Base-by-base conservation (phyloP, 2,329 filamentous ascomycete genomes). In the Epichloe festucae region DNA sequence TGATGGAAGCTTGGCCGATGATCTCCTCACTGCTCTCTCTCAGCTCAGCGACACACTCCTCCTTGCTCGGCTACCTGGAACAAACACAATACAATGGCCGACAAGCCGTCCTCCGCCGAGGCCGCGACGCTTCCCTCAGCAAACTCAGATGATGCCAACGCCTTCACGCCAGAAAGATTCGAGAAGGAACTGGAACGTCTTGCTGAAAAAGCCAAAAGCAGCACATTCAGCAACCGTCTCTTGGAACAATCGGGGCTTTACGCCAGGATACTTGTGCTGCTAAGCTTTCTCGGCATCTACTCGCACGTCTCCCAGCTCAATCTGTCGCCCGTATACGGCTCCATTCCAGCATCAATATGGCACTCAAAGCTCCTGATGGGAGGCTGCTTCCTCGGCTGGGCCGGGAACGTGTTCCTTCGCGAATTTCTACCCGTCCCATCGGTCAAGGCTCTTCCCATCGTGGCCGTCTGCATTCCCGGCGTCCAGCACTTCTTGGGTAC, bases 301-400 rank as follows among this genome's bases (percentile, higher is more conserved):
- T 83, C 85, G 46, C 81, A 82, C 55, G 78, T 85, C 53, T 91
- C 87, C 1, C 81, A 88, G 63, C 74, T 89, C 55, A 83, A 79
- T 40, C 74, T 97, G 36, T 87, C 89, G 19, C 93, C 93, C 2
- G 85, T 94, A 11, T 97, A 94, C 67, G 93, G 93, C 49, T 82
- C 84, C 15, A 87, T 95, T 39, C 87, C 91, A 1, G 75, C 89
- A 1, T 77, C 79, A 1, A 73, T 84, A 57, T 85, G 84, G 65
- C 91, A 96, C 65, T 70, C 75, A 49, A 77, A 78, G 62, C 75
- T 82, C 54, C 71, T 89, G 55, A 81, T 81, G 59, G 70, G 78
- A 3, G 82, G 80, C 31, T 80, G 82, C 54, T 83, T 89, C 55
- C 66, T 82, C 15, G 89, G 88, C 36, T 87, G 87, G 78, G 76